phyloP scores from a whole-genome alignment of 495 filamentous ascomycete genomes.

The Choiromyces venosus region DNA sequence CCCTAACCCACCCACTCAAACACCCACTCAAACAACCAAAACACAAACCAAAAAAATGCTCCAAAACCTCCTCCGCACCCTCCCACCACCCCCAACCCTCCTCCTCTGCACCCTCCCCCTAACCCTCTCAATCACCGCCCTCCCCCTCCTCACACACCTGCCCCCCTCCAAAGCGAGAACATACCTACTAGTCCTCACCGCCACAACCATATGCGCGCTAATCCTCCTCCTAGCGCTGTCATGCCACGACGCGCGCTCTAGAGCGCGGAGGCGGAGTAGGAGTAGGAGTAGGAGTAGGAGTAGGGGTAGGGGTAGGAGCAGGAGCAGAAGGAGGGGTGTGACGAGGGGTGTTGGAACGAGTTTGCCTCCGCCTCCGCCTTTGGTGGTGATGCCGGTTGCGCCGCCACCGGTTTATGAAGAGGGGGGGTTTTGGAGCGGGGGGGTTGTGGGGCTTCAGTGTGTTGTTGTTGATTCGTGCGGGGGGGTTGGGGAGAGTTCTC shows the following conservation, averaged over 20 bases:
- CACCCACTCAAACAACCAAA: neutral
- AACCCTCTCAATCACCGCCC: neutral
- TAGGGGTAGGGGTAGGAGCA: neutral
- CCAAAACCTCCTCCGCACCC: neutral
- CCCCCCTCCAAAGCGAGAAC: too few relatives aligned
- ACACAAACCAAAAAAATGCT: neutral
- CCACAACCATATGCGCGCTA: too few relatives aligned
- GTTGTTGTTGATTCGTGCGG: neutral
- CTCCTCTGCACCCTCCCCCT: neutral
- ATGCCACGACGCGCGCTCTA: too few relatives aligned
- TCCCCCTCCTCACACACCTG: too few relatives aligned
- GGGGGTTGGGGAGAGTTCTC: neutral
- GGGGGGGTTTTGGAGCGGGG: neutral
- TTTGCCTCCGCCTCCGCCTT: neutral
- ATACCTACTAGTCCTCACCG: too few relatives aligned
- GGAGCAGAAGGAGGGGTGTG: neutral
- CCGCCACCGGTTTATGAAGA: neutral
- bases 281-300: neutral
- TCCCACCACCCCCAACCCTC: neutral
- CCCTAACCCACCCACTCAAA: neutral
- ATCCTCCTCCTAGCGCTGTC: too few relatives aligned
- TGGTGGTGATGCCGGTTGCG: neutral
- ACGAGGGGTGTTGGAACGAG: neutral
- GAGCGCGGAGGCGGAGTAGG: neutral
- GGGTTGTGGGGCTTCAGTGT: neutral